These are phyloP conservation scores for Kazachstania bromeliacearum DNA, from an alignment of 805 yeast species.

Conservation along the genomic window DNA sequence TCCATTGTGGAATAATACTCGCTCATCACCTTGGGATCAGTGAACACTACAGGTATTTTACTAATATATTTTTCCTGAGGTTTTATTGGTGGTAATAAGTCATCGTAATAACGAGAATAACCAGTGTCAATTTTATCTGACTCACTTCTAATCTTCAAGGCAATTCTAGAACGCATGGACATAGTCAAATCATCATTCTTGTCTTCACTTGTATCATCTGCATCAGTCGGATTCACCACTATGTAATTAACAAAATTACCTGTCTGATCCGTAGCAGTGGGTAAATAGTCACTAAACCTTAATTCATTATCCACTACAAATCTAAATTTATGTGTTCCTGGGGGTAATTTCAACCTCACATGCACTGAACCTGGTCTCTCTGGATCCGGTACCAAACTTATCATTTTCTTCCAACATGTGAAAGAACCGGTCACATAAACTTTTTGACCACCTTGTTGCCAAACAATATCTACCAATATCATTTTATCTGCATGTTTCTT, in stretches of 20 bases:
- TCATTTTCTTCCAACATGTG: slow-evolving; percentile 97
- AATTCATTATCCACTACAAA: slow-evolving; percentile 91
- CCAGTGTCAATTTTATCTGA: slow-evolving; percentile 72
- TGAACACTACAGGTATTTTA: slow-evolving; percentile 71
- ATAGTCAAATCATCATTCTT: slow-evolving; percentile 7
- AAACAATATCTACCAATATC: slow-evolving; percentile 57
- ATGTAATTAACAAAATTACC: slow-evolving; percentile 90
- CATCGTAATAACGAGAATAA: slow-evolving; percentile 64
- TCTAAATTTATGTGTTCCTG: slow-evolving; percentile 86
- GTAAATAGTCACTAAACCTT: slow-evolving; percentile 73
- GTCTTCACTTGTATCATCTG: slow-evolving; percentile 1
- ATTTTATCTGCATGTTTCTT: slow-evolving; percentile 23
- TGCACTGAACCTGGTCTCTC: slow-evolving; percentile 35
- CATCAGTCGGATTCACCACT: slow-evolving; percentile 45
- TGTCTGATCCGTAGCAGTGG: slow-evolving; percentile 92
- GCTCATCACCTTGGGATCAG: slow-evolving; percentile 79
- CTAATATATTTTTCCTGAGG: slow-evolving; percentile 39
- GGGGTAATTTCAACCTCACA: slow-evolving; percentile 67
- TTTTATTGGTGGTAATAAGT: slow-evolving; percentile 26
- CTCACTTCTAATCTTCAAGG: slow-evolving; percentile 27
- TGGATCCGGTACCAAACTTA: slow-evolving; percentile 49
- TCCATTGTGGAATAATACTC: slow-evolving; percentile 71
- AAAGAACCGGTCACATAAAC: slow-evolving; percentile 96
- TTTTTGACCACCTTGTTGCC: slow-evolving; percentile 94
- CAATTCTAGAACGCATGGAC: slow-evolving; percentile 43